A percentile compares a stretch with the other conserved stretches of the same genome.
Evolutionary conservation across 2,329 filamentous ascomycete species (phyloP).

Genomic region (Nothopassalora personata): DNA sequence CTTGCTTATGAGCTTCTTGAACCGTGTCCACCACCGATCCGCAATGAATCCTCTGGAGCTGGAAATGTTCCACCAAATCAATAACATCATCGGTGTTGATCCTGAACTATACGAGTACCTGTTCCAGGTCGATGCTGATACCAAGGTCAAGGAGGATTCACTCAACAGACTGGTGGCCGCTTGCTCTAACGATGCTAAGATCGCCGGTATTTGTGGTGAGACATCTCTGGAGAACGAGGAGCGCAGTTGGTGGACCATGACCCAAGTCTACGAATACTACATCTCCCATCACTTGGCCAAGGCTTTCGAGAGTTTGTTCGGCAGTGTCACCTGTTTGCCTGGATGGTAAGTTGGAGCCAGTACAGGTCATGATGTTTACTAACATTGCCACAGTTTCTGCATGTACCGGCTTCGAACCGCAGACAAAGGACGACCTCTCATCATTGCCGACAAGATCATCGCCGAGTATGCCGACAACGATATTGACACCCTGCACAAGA

Average conservation of each 20-base stretch:
- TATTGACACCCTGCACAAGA: constrained; percentile 89
- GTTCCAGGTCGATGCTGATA: constrained; percentile 97
- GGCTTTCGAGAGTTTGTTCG: constrained; percentile 95
- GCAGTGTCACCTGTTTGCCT: constrained; percentile 95
- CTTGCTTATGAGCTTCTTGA: constrained; percentile 92
- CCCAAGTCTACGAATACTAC: constrained; percentile 99
- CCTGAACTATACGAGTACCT: constrained; percentile 96
- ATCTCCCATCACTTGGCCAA: constrained; percentile 97
- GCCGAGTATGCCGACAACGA: constrained; percentile 81
- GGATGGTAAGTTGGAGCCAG: constrained; percentile 72
- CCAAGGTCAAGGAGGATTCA: constrained; percentile 84
- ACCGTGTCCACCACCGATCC: constrained; percentile 88
- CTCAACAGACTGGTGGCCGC: constrained; percentile 87
- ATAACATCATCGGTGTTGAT: constrained; percentile 97
- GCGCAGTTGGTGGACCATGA: constrained; percentile 98
- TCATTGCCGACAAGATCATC: constrained; percentile 85
- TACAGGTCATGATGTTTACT: background rate
- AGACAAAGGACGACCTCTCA: constrained; percentile 88
- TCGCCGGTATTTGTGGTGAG: constrained; percentile 95
- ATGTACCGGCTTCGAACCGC: constrained; percentile 96
- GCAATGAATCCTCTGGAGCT: constrained; percentile 95
- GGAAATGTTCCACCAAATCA: constrained; percentile 98
- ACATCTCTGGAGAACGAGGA: constrained; percentile 95
- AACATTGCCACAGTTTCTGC: constrained; percentile 65
- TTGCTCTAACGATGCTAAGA: constrained; percentile 90